A percentile compares a stretch with the other conserved stretches of the same genome.
These are phyloP conservation scores for Cylindrotheca fusiformis DNA, from an alignment of 108 stramenopile species.

Conservation along the genomic window DNA sequence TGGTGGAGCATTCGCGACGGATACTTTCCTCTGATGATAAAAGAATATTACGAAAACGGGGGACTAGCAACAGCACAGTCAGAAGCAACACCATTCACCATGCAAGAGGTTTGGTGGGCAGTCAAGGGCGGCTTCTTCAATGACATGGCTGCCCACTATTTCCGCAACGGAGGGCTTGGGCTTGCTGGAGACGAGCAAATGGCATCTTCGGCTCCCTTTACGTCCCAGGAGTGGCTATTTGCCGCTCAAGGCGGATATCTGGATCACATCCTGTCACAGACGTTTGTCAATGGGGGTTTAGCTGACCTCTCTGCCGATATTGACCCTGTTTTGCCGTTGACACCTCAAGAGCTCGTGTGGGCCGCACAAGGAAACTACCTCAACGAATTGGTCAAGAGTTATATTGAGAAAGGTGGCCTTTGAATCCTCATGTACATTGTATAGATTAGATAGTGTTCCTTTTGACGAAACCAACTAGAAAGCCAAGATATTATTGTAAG, in stretches of 20 bases:
- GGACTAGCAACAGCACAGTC: constrained; percentile 19
- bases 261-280: constrained; percentile 21
- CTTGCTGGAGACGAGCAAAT: neutral
- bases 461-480: neutral
- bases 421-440: no score
- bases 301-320: constrained; percentile 8
- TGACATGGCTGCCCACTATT: constrained; percentile 37
- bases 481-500: neutral
- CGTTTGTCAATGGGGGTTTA: constrained; percentile 38
- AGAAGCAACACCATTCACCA: constrained; percentile 30
- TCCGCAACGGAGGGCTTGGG: constrained; percentile 49
- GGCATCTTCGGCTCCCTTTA: constrained; percentile 16
- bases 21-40: constrained; percentile 20
- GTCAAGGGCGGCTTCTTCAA: constrained; percentile 42
- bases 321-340: constrained; percentile 34
- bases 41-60: constrained; percentile 30
- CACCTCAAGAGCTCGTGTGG: constrained; percentile 47
- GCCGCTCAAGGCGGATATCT: constrained; percentile 38
- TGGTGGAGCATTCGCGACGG: constrained; percentile 42
- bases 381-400: constrained; percentile 30
- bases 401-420: constrained; percentile 51
- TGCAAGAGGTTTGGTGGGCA: constrained; percentile 49
- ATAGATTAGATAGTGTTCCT: neutral
- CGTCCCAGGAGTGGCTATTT: constrained; percentile 41
- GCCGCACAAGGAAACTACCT: constrained; percentile 46